Evolutionary conservation across 441 rosid species (phyloP), one percentile per base, ranked within the genome.

Genomic region (Populus hybrid): DNA sequence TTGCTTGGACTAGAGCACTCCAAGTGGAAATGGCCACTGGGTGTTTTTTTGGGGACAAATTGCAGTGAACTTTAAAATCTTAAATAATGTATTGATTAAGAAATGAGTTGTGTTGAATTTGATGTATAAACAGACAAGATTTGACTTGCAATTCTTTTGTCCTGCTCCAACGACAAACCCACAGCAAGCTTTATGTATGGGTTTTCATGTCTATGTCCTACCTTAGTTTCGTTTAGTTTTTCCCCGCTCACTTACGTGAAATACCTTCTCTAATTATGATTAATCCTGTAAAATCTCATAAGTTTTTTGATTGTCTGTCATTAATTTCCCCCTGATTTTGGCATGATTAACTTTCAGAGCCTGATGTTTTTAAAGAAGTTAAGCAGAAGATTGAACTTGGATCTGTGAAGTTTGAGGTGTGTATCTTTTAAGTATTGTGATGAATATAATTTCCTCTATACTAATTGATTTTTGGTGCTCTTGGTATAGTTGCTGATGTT

Each of bases 321-420:
- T 42, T 16, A 14, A 28, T 28, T 28, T 28, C 30, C 30, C 30
- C 30, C 30, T 64, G 61, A 73, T 67, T 68, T 80, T 75, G 65
- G 54, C 57, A 35, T 80, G 65, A 69, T 77, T 73, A 61, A 81
- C 81, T 78, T 89, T 88, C 94, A 96, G 99, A 96, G 87, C 98
- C 94, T 83, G 99, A 94, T 85, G 94, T 94, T 75, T 86, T 84
- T 69, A 94, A 85, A 85, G 99, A 96, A 88, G 97, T 96, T 83
- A 96, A 90, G 88, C 95, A 85, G 86, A 96, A 94, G 86, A 86
- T 94, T 81, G 97, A 91, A 81, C 89, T 91, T 81, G 99, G 97
- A 75, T 80, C 93, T 70, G 98, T 96, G 82, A 96, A 94, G 86
- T 92, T 94, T 86, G 97, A 96, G 99, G 98, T 93, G 79, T 79